Conservation (phyloP, 345 rosid species). For the Ceriops zippeliana region DNA sequence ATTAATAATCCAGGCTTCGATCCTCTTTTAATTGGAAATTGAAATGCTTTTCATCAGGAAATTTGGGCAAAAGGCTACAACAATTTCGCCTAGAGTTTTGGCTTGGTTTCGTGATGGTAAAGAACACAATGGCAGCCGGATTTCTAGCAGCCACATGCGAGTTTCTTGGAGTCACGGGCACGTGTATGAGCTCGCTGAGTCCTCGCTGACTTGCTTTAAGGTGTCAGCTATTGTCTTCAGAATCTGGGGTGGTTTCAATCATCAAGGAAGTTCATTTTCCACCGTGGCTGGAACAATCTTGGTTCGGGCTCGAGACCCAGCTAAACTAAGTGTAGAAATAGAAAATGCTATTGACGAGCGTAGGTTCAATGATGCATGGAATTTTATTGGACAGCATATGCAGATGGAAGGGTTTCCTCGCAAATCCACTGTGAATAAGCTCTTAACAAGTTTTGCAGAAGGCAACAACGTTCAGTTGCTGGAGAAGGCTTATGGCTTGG, state of each 20-base stretch:
- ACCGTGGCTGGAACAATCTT: constrained; percentile 49
- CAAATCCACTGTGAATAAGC: constrained; percentile 59
- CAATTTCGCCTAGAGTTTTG: constrained; percentile 13
- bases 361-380: constrained; percentile 58
- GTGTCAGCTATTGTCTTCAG: not conserved
- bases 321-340: constrained; percentile 57
- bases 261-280: constrained; percentile 34
- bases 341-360: constrained; percentile 56
- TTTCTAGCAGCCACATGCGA: constrained; percentile 12
- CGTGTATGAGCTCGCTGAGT: constrained; percentile 5
- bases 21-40: no score
- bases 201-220: constrained; percentile 6
- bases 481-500: constrained; percentile 57
- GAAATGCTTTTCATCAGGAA: constrained; percentile 21
- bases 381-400: constrained; percentile 64
- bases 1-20: not conserved
- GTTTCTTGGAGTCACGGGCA: constrained; percentile 11
- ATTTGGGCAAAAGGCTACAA: constrained; percentile 10
- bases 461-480: constrained; percentile 60
- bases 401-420: constrained; percentile 83
- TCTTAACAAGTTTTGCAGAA: constrained; percentile 51
- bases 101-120: constrained; percentile 11
- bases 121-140: not conserved
- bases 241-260: constrained; percentile 10
- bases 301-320: constrained; percentile 79